Evolutionary conservation across 192 early-diverging fungal genomes (phyloP).

Genomic region (Pilaira anomala): DNA sequence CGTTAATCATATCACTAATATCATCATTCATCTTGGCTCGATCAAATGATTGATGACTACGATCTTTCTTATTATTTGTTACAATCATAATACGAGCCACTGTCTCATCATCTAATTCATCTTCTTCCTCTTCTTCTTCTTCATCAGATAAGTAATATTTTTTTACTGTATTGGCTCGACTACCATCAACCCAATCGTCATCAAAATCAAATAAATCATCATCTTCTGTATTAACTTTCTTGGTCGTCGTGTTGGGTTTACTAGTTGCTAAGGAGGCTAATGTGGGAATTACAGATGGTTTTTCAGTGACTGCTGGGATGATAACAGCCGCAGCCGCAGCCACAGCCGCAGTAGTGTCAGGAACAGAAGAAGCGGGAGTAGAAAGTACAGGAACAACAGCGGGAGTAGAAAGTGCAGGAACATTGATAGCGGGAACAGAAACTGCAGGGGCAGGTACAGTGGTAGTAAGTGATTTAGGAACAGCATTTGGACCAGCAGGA

Average conservation of each 20-base stretch:
- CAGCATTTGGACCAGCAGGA: constrained; percentile 9
- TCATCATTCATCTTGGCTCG: constrained; percentile 77
- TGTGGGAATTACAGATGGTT: background rate
- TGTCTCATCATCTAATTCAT: constrained; percentile 88
- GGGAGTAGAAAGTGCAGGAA: background rate
- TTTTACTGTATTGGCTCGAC: constrained; percentile 42
- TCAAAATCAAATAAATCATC: constrained; percentile 80
- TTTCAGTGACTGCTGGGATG: background rate
- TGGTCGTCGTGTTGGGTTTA: background rate
- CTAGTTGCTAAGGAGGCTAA: too few relatives aligned
- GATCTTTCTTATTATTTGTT: constrained; percentile 72
- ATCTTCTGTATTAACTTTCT: constrained; percentile 45
- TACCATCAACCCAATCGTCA: constrained; percentile 66
- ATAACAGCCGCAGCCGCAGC: background rate
- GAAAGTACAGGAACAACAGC: background rate
- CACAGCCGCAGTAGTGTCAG: background rate
- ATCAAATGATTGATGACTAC: constrained; percentile 75
- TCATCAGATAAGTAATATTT: constrained; percentile 45
- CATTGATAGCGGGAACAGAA: background rate
- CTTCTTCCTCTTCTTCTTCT: constrained; percentile 64
- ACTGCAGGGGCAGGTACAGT: constrained; percentile 19
- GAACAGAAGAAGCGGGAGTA: background rate
- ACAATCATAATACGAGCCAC: constrained; percentile 89
- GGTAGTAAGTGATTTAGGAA: too few relatives aligned
- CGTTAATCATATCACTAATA: constrained; percentile 89